A percentile compares a stretch with the other conserved stretches of the same genome.
These are phyloP conservation scores for Nevesoporus exiguus DNA, from an alignment of 768 basidiomycete genomes.

Conservation along the genomic window DNA sequence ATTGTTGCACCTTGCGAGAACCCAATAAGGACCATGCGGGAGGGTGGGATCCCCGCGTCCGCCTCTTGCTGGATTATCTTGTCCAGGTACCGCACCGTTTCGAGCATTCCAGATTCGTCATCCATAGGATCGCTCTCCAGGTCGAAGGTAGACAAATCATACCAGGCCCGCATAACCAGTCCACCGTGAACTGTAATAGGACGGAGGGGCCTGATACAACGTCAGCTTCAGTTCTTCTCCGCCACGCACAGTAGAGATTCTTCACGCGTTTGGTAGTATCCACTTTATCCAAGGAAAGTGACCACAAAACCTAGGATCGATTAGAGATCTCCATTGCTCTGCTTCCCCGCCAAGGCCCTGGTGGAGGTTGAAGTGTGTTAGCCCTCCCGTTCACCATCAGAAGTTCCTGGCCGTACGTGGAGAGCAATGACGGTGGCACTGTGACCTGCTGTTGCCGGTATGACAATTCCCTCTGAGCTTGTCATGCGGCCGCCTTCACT, in stretches of 20 bases:
- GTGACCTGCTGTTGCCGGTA: not conserved
- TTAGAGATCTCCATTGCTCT: not conserved
- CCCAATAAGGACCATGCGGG: not conserved
- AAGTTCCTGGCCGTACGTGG: not conserved
- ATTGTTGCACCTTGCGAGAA: constrained; percentile 6
- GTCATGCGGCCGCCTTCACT: too few species aligned
- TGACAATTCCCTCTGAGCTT: not conserved
- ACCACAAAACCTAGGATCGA: not conserved
- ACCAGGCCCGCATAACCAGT: not conserved
- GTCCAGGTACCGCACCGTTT: too few species aligned
- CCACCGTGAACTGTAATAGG: not conserved
- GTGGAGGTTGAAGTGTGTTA: not conserved
- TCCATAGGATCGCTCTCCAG: not conserved
- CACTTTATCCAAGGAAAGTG: constrained; percentile 5
- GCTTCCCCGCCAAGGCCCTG: not conserved
- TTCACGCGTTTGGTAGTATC: not conserved
- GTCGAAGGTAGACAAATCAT: constrained; percentile 1
- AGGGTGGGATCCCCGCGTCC: not conserved
- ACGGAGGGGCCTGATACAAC: not conserved
- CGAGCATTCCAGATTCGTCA: not conserved
- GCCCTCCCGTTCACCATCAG: not conserved
- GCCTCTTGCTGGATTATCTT: not conserved
- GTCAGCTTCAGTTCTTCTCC: not conserved
- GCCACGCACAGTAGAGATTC: too few species aligned
- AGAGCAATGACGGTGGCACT: not conserved